Conservation (phyloP, 2,329 filamentous ascomycete species). For the Colletotrichum magnum region DNA sequence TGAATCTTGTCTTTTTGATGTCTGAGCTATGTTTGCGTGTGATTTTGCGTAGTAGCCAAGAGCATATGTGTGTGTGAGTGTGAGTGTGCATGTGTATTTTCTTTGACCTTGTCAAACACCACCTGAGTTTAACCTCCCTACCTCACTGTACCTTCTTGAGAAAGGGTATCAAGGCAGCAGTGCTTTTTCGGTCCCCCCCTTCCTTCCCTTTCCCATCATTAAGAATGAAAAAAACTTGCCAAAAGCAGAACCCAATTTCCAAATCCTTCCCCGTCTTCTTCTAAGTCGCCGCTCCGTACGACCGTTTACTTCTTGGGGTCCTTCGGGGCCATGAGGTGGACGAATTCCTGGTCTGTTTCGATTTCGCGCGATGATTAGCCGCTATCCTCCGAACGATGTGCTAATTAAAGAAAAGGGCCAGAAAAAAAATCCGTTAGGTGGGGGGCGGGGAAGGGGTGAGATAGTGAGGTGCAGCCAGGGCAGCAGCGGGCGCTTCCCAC, state of each 20-base stretch:
- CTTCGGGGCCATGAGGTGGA: conserved; percentile 42
- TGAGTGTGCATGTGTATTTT: conserved; percentile 12
- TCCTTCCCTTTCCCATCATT: conserved; percentile 1
- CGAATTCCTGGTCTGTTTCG: conserved; percentile 41
- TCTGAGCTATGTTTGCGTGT: background rate
- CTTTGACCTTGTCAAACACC: conserved; percentile 3
- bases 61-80: conserved; percentile 1
- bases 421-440: background rate
- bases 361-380: conserved; percentile 25
- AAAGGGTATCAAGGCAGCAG: conserved; percentile 40
- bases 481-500: background rate
- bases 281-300: background rate
- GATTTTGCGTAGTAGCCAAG: background rate
- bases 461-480: conserved; percentile 26
- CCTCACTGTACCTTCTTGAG: conserved; percentile 34
- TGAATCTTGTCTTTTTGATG: background rate
- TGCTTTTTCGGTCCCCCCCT: conserved; percentile 26
- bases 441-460: conserved; percentile 16
- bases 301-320: conserved; percentile 28
- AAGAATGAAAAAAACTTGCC: conserved; percentile 2
- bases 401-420: conserved; percentile 16
- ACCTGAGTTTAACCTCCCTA: conserved; percentile 1
- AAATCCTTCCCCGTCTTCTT: background rate
- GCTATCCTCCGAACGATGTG: conserved; percentile 21
- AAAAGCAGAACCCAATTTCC: background rate